Percentiles rank a stretch among this genome's conserved stretches.
Conservation (phyloP, 441 rosid genomes). For the Populus tomentosa region DNA sequence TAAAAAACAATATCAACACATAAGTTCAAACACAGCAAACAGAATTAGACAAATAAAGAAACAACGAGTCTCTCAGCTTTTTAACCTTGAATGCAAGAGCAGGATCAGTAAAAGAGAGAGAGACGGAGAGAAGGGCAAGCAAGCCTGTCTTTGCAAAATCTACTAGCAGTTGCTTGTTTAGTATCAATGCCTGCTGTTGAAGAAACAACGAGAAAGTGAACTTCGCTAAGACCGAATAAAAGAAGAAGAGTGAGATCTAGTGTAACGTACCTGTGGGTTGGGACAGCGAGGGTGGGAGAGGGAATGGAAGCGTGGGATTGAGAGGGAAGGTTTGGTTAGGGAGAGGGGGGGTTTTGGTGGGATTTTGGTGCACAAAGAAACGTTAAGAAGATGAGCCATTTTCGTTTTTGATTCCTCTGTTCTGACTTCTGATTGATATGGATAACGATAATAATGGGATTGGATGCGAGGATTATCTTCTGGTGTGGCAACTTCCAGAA, state of each 20-base stretch:
- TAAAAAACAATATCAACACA: too few species aligned
- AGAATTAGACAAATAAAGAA: not conserved
- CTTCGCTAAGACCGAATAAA: not conserved
- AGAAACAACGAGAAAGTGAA: not conserved
- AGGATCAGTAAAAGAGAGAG: conserved; percentile 64
- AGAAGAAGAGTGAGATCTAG: not conserved
- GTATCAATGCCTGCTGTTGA: conserved; percentile 1
- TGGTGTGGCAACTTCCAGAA: not conserved
- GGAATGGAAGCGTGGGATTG: conserved; percentile 15
- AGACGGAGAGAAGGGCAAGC: conserved; percentile 62
- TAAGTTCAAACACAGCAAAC: not conserved
- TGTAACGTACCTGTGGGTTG: conserved; percentile 26
- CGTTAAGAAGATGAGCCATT: conserved; percentile 45
- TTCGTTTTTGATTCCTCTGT: not conserved
- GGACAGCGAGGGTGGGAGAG: conserved; percentile 19
- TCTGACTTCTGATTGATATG: not conserved
- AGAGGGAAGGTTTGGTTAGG: conserved; percentile 2
- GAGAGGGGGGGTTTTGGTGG: conserved; percentile 32
- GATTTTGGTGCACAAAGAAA: conserved; percentile 34
- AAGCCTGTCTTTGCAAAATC: conserved; percentile 44
- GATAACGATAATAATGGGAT: conserved; percentile 15
- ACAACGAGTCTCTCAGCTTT: not conserved
- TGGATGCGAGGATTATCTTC: not conserved
- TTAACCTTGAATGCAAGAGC: conserved; percentile 81
- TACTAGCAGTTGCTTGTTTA: conserved; percentile 3